phyloP scores from a whole-genome alignment of 345 rosid species.

The Rhodomyrtus tomentosa region DNA sequence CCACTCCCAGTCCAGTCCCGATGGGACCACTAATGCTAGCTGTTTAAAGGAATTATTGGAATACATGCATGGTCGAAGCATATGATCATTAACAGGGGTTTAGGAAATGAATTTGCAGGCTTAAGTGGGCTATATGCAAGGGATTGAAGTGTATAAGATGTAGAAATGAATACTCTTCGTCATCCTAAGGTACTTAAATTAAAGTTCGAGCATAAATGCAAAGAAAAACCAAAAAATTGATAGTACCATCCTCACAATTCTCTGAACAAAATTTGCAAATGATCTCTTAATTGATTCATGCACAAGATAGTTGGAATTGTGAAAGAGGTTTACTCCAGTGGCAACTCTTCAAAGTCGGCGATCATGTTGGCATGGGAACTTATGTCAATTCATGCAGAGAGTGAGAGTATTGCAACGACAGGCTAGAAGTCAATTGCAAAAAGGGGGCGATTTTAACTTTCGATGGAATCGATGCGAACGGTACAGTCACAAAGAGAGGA shows the following conservation, averaged over 20 bases:
- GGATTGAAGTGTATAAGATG: no score
- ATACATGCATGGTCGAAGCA: no score
- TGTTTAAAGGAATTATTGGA: no score
- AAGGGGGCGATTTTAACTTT: conserved; percentile 58
- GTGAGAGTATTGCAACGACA: conserved; percentile 56
- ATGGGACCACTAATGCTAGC: no score
- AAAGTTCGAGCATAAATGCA: no score
- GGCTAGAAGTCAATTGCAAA: conserved; percentile 42
- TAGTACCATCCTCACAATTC: neutral
- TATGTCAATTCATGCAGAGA: conserved; percentile 75
- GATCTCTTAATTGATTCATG: conserved; percentile 12
- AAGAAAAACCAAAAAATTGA: no score
- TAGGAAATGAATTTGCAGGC: no score
- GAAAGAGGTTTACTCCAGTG: conserved; percentile 64
- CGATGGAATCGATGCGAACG: conserved; percentile 61
- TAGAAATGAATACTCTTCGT: no score
- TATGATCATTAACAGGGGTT: no score
- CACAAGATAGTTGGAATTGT: conserved; percentile 88
- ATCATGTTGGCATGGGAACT: conserved; percentile 87
- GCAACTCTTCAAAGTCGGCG: conserved; percentile 55
- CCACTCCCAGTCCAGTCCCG: no score
- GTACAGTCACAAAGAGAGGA: conserved; percentile 80
- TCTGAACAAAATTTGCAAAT: neutral
- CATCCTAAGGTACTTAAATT: no score
- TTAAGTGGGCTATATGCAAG: no score